Evolutionary conservation across 2,329 filamentous ascomycete species (phyloP), one percentile per base, ranked within the genome.

Genomic region (Mycosphaerelloides madeirae): DNA sequence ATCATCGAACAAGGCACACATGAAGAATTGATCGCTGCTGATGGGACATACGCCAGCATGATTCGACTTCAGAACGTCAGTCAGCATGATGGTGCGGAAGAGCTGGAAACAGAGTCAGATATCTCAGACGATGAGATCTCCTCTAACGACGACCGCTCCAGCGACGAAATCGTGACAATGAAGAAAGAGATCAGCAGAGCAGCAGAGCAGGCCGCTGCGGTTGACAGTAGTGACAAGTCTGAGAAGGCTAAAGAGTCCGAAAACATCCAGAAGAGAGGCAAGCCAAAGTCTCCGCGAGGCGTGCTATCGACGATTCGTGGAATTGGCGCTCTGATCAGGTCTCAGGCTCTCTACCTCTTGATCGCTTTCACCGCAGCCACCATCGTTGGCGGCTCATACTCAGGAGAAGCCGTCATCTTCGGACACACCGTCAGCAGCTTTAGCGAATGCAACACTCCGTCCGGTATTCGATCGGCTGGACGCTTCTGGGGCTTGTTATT

Each of bases 351-450:
- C 3, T 47, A 35, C 9, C 38, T 52, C 1, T 38, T 52, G 28
- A 40, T 56, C 9, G 53, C 55, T 8, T 52, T 51, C 43, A 49
- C 48, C 12, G 52, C 48, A 1, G 69, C 77, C 1, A 78, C 6
- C 1, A 40, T 53, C 14, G 48, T 53, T n/a, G 50, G 50, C 38
- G 73, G 72, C 11, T 74, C 78, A 1, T 82, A 78, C 58, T 75
- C 76, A 14, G 77, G 71, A 1, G 72, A 75, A 37, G 79, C 76
- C 14, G 65, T 80, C 4, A 75, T 83, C 31, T 81, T 83, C 46
- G 80, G 79, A 35, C 74, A 79, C 57, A 77, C 76, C 1, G 71
- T 83, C 34, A 75, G 76, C n/a, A 71, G 64, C 31, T 64, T 83
- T 29, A 79, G 72, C 45, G 71, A 75, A 1, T 82, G 78, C 61